These are phyloP conservation scores for Ustilago vetiveriae DNA, from an alignment of 1,284 basidiomycete genomes.

Conservation along the genomic window DNA sequence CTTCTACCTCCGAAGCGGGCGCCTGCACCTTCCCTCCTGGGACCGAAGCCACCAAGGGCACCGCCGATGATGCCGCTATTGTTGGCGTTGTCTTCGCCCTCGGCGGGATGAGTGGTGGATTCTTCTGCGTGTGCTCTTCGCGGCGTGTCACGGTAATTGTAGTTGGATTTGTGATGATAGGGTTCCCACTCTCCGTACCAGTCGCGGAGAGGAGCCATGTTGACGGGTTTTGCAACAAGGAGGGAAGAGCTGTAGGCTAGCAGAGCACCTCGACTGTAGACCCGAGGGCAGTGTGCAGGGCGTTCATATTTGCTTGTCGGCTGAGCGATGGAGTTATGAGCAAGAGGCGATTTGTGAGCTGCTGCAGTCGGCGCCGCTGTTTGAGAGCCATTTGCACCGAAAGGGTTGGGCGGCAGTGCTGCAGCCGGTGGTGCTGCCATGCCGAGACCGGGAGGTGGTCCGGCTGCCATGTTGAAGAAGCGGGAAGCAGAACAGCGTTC, in stretches of 20 bases:
- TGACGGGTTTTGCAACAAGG: slow-evolving; percentile 76
- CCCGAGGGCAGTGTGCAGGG: slow-evolving; percentile 37
- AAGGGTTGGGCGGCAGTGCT: slow-evolving; percentile 46
- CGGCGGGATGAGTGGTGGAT: slow-evolving; percentile 4
- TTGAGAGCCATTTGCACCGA: slow-evolving; percentile 30
- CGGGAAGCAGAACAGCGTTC: slow-evolving; percentile 6
- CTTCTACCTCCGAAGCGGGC: slow-evolving; percentile 42
- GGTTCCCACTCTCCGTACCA: slow-evolving; percentile 76
- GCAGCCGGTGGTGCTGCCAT: slow-evolving; percentile 37
- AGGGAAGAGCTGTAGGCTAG: slow-evolving; percentile 78
- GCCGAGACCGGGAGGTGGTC: slow-evolving; percentile 50
- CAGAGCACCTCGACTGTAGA: slow-evolving; percentile 65
- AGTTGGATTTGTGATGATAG: slow-evolving; percentile 67
- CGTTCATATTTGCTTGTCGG: slow-evolving; percentile 18
- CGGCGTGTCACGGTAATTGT: slow-evolving; percentile 77
- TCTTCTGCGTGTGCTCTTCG: slow-evolving; percentile 66
- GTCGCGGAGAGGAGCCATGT: slow-evolving; percentile 81
- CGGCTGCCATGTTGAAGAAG: slow-evolving; percentile 33
- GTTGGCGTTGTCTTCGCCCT: slow-evolving; percentile 24
- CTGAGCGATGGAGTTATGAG: slow-evolving; percentile 7
- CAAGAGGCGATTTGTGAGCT: slow-evolving; percentile 16
- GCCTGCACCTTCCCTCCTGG: slow-evolving; percentile 44
- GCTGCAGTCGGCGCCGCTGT: no score
- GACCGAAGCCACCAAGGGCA: slow-evolving; percentile 43
- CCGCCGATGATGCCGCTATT: slow-evolving; percentile 44